These are phyloP conservation scores for Daedaleopsis sinensis DNA, from an alignment of 768 basidiomycete genomes.

Conservation along the genomic window DNA sequence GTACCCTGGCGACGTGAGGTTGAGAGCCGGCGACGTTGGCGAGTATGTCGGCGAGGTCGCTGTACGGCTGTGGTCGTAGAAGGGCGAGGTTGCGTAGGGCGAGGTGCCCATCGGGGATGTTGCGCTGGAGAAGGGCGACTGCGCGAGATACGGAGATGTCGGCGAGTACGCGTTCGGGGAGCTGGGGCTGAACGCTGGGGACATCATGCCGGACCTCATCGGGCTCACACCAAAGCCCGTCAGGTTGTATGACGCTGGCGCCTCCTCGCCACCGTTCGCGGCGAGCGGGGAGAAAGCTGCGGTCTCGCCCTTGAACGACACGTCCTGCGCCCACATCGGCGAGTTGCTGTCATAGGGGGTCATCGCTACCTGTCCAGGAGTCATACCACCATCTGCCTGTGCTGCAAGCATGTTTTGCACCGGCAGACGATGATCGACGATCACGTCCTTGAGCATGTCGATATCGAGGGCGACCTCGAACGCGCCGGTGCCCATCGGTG, in stretches of 20 bases:
- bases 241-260: slow-evolving; percentile 56
- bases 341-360: slow-evolving; percentile 96
- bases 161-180: slow-evolving; percentile 90
- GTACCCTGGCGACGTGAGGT: slow-evolving; percentile 76
- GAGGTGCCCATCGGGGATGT: slow-evolving; percentile 84
- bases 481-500: slow-evolving; percentile 98
- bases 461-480: slow-evolving; percentile 97
- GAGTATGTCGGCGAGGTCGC: slow-evolving; percentile 86
- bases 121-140: slow-evolving; percentile 81
- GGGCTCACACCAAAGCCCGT: slow-evolving; percentile 83
- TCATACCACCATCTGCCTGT: slow-evolving; percentile 86
- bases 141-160: slow-evolving; percentile 87
- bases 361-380: slow-evolving; percentile 89
- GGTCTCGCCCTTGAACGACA: slow-evolving; percentile 77
- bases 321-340: slow-evolving; percentile 75
- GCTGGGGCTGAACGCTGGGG: slow-evolving; percentile 90
- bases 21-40: slow-evolving; percentile 83
- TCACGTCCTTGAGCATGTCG: slow-evolving; percentile 98
- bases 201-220: slow-evolving; percentile 82
- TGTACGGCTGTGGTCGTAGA: slow-evolving; percentile 66
- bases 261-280: slow-evolving; percentile 78
- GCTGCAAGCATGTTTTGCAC: slow-evolving; percentile 76
- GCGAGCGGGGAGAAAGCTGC: slow-evolving; percentile 96
- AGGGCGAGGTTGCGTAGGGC: slow-evolving; percentile 84
- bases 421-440: slow-evolving; percentile 93